A percentile compares a stretch with the other conserved stretches of the same genome.
These are phyloP conservation scores for Phascolomyces articulosus DNA, from an alignment of 371 early-diverging fungal species.

Conservation along the genomic window DNA sequence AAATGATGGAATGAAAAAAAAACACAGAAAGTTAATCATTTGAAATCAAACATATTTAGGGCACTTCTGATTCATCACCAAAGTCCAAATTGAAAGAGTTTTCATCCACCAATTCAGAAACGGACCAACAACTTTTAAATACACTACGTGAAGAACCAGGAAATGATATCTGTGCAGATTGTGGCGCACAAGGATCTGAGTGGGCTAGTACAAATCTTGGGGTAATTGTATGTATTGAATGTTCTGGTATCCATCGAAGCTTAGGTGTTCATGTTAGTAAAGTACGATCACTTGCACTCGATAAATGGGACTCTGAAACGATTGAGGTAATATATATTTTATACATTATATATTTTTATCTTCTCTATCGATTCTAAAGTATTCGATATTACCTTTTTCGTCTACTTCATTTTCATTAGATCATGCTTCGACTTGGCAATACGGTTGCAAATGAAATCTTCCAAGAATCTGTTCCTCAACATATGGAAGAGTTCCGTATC, in stretches of 20 bases:
- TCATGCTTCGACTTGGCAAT: slow-evolving; percentile 87
- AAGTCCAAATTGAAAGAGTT: slow-evolving; percentile 11
- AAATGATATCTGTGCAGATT: slow-evolving; percentile 83
- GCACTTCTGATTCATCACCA: slow-evolving; percentile 8
- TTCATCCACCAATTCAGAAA: slow-evolving; percentile 8
- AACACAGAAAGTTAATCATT: no score
- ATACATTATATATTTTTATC: background rate
- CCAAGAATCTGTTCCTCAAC: slow-evolving; percentile 55
- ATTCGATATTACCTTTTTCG: no score
- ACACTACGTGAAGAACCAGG: slow-evolving; percentile 53
- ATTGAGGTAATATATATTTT: slow-evolving; percentile 51
- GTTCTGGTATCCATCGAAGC: slow-evolving; percentile 96
- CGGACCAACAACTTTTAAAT: slow-evolving; percentile 24
- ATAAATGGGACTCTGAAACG: slow-evolving; percentile 87
- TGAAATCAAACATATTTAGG: background rate
- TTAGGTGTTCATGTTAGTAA: slow-evolving; percentile 93
- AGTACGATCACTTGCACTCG: slow-evolving; percentile 84
- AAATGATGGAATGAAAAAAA: no score
- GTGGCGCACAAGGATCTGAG: slow-evolving; percentile 71
- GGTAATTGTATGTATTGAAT: slow-evolving; percentile 93
- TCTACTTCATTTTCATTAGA: no score
- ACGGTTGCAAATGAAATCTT: slow-evolving; percentile 72
- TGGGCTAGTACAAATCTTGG: slow-evolving; percentile 97
- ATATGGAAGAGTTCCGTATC: slow-evolving; percentile 42
- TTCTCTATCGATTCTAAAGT: no score